Evolutionary conservation across 1,139 yeast genomes (phyloP).

Genomic region (Sugiyamaella novakii): DNA sequence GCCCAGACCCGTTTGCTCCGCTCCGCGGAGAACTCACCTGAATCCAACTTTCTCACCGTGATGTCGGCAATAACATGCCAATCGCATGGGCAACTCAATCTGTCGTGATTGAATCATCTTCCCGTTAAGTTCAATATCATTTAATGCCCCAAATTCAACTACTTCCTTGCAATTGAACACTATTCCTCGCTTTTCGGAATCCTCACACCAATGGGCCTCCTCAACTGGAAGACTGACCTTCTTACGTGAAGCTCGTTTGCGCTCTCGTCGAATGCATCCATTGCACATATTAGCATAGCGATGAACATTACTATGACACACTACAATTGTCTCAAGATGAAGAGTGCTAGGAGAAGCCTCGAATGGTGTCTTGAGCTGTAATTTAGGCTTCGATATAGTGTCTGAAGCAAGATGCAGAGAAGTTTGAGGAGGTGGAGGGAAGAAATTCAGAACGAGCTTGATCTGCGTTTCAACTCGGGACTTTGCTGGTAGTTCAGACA

Average conservation of each 20-base stretch:
- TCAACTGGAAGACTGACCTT: constrained; percentile 65
- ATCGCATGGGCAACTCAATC: constrained; percentile 70
- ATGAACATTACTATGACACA: constrained; percentile 39
- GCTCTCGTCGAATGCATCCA: constrained; percentile 85
- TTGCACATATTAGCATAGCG: constrained; percentile 74
- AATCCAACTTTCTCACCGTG: constrained; percentile 84
- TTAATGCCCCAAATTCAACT: constrained; percentile 63
- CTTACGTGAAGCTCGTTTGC: constrained; percentile 79
- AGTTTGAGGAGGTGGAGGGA: constrained; percentile 72
- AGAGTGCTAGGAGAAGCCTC: constrained; percentile 35
- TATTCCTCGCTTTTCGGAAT: constrained; percentile 73
- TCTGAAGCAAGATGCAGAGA: constrained; percentile 78
- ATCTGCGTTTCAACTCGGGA: constrained; percentile 94
- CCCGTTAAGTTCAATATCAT: constrained; percentile 32
- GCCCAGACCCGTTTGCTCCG: no score
- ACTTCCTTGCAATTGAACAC: constrained; percentile 88
- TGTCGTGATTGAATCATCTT: constrained; percentile 45
- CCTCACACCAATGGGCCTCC: constrained; percentile 73
- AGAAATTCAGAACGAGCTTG: constrained; percentile 62
- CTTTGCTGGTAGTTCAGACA: constrained; percentile 66
- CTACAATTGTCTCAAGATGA: constrained; percentile 41
- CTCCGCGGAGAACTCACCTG: no score
- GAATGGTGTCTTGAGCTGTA: constrained; percentile 53
- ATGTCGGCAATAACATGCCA: constrained; percentile 94
- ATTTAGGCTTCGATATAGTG: constrained; percentile 78